Evolutionary conservation across 768 basidiomycete genomes (phyloP).

Genomic region (Hypsizygus marmoreus): DNA sequence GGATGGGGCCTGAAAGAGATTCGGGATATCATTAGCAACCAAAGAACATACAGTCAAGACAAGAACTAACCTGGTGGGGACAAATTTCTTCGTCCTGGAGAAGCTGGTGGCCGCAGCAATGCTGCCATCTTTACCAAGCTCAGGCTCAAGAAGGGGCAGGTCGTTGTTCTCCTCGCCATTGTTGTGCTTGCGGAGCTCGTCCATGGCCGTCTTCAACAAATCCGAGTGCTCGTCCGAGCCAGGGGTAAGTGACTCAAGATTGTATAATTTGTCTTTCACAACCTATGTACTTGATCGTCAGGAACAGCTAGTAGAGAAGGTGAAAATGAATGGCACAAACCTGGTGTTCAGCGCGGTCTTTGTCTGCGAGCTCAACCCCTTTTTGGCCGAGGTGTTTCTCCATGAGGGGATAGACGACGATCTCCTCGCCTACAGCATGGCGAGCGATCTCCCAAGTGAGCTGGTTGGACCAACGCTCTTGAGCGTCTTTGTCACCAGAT

Average conservation of each 20-base stretch:
- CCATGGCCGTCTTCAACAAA: slow-evolving; percentile 47
- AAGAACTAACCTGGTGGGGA: slow-evolving; percentile 54
- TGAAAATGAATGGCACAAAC: slow-evolving; percentile 27
- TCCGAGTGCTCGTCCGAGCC: slow-evolving; percentile 45
- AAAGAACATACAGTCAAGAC: not conserved
- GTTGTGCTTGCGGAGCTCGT: slow-evolving; percentile 52
- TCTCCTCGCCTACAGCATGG: slow-evolving; percentile 63
- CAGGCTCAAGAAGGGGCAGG: slow-evolving; percentile 52
- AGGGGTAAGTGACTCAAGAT: slow-evolving; percentile 45
- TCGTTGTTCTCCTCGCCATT: slow-evolving; percentile 60
- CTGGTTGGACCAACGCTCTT: slow-evolving; percentile 56
- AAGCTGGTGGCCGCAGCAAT: slow-evolving; percentile 48
- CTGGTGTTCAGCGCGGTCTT: slow-evolving; percentile 60
- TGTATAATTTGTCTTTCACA: slow-evolving; percentile 21
- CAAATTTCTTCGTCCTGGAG: slow-evolving; percentile 61
- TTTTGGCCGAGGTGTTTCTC: slow-evolving; percentile 55
- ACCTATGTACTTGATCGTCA: not conserved
- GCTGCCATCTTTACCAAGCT: slow-evolving; percentile 46
- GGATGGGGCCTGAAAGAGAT: slow-evolving; percentile 46
- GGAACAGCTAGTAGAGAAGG: not conserved
- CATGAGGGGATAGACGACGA: slow-evolving; percentile 65
- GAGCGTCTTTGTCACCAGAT: slow-evolving; percentile 44
- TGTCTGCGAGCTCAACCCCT: slow-evolving; percentile 51
- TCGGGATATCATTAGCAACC: not conserved
- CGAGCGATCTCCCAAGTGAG: slow-evolving; percentile 63